Evolutionary conservation across 768 basidiomycete species (phyloP), one percentile per base, ranked within the genome.

Genomic region (Rhodocollybia butyracea): DNA sequence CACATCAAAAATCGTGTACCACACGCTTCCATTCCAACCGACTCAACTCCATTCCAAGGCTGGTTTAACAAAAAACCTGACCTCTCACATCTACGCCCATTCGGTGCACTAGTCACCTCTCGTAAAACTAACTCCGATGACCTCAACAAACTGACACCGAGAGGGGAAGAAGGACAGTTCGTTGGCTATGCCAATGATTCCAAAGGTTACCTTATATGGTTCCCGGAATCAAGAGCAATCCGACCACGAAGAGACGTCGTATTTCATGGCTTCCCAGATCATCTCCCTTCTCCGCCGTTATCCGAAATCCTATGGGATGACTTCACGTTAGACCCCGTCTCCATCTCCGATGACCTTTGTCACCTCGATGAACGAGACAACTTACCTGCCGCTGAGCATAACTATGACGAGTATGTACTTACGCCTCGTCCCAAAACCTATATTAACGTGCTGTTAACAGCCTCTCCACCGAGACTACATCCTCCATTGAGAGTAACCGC

Each of bases 91-190:
- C n/a, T 59, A 19, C 36, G 57, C 17, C 54, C 54, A 2, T 59
- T 59, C 27, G 57, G 57, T 21, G 46, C 54, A n/a, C n/a, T n/a
- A n/a, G n/a, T n/a, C n/a, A n/a, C 6, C 57, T 59, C 7, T 52
- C 55, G 26, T 54, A 39, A 60, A 38, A 57, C 56, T 2, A 48
- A 60, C 32, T 60, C 53, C 13, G 31, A 29, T 1, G 22, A 30
- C 4, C 56, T 57, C 1, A 50, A 22, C 24, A 60, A 60, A 22
- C 6, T 57, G 1, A 11, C 0, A 3, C 4, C 51, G 0, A 6
- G 56, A 30, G 56, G 59, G 0, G 59, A 36, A 36, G 17, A 36
- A 36, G n/a, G n/a, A n/a, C n/a, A n/a, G n/a, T n/a, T n/a, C n/a
- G n/a, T n/a, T n/a, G n/a, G n/a, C n/a, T n/a, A 36, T 7, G 34